Base-by-base conservation (phyloP, 2,329 filamentous ascomycete species). In the Claviceps maximensis region DNA sequence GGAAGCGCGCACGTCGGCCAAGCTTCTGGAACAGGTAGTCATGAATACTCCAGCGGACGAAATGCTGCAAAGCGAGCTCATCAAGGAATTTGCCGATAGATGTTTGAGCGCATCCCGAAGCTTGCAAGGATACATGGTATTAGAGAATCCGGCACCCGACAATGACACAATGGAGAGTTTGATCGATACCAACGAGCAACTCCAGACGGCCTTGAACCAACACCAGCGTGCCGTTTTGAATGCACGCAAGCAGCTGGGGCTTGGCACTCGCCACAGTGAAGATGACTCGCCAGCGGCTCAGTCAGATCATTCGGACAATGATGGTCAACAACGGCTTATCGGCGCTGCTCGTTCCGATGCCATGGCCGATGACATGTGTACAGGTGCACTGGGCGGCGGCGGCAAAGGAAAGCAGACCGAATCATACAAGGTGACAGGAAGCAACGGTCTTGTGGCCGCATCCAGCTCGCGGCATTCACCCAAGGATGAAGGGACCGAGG, bases 151-250 rank as follows among this genome's bases (percentile, higher is more conserved):
- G 0, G 66, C 80, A 1, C 90, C 91, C 0, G 93, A 97, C 67
- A 91, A 95, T 62, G 86, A 95, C 59, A 97, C 91, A 1, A 89
- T 97, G 79, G 83, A 93, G 64, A 90, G 83, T 15, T 73, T 98
- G 56, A 95, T 98, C 62, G 89, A 96, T 67, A 93, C 89, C 15
- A 95, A 95, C 65, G 93, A 97, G 68, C 86, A 91, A 64, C 75
- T 98, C 31, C 87, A 88, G 56, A 80, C 87, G 46, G 84, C 90
- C 0, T 75, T 91, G 42, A 93, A 83, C 58, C 83, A 89, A 64
- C 88, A 96, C 67, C 88, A 95, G 67, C 82, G 89, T 52, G 85
- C 89, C 10, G 73, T 94, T 42, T 69, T 84, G n/a, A 76, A 75
- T 54, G 79, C 81, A 2, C 72, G 77, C 56, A 83, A 83, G 62